A percentile compares a stretch with the other conserved stretches of the same genome.
These are phyloP conservation scores for Colletotrichum costaricense DNA, from an alignment of 2,329 filamentous ascomycete species.

Conservation along the genomic window DNA sequence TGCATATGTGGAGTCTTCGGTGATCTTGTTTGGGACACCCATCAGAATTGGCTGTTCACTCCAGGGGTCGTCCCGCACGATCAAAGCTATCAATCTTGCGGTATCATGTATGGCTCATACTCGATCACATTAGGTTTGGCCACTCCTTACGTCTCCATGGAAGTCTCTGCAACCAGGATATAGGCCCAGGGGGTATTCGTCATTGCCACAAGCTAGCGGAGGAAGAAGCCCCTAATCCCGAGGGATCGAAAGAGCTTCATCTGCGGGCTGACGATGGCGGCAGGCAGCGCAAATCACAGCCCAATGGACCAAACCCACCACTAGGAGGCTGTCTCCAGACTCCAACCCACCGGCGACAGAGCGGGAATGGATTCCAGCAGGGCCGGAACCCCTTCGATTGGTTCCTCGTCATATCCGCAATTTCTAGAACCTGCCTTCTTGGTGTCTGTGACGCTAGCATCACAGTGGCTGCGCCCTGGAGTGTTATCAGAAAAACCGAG, in stretches of 20 bases:
- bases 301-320: not conserved
- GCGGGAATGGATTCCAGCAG: not conserved
- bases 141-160: not conserved
- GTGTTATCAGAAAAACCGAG: not conserved
- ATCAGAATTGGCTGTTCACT: not conserved
- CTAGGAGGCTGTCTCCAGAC: not conserved
- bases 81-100: not conserved
- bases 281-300: not conserved
- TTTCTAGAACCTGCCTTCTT: constrained; percentile 15
- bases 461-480: not conserved
- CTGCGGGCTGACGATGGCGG: not conserved
- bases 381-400: not conserved
- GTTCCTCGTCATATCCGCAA: not conserved
- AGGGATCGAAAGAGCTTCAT: not conserved
- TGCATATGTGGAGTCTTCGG: constrained; percentile 13
- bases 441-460: not conserved
- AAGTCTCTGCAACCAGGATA: not conserved
- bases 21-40: not conserved
- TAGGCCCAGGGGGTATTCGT: not conserved
- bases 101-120: not conserved
- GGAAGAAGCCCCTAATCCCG: not conserved
- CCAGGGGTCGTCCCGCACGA: not conserved
- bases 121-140: not conserved
- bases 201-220: constrained; percentile 1
- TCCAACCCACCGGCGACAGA: not conserved